Conservation (phyloP, 257 asterid species). For the Solanum rostratum region DNA sequence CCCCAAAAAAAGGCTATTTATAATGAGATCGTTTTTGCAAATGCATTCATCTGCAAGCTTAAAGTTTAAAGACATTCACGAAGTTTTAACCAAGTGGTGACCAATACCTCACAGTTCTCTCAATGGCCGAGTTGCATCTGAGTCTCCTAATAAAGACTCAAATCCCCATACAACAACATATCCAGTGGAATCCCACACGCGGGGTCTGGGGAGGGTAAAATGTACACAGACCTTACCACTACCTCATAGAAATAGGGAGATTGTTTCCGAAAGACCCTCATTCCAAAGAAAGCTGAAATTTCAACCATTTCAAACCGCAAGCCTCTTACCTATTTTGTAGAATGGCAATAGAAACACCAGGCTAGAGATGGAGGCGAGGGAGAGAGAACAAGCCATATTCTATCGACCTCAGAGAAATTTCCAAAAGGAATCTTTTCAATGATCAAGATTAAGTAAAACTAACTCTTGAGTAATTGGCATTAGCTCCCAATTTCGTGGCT, state of each 20-base stretch:
- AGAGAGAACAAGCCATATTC: neutral
- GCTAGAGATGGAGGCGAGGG: neutral
- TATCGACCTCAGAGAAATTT: neutral
- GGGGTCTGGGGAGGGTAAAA: too few species aligned
- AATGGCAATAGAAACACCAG: neutral
- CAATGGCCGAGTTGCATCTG: neutral
- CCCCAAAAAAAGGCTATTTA: neutral
- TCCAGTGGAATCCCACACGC: too few species aligned
- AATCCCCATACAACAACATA: neutral
- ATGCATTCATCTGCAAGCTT: neutral
- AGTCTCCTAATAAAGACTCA: neutral
- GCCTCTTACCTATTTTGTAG: neutral
- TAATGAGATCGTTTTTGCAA: neutral
- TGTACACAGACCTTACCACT: too few species aligned
- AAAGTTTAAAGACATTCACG: neutral
- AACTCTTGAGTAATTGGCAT: neutral
- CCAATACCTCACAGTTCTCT: neutral
- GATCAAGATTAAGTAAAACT: neutral
- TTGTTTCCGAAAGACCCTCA: too few species aligned
- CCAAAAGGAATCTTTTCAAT: neutral
- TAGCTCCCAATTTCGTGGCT: neutral
- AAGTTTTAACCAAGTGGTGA: neutral
- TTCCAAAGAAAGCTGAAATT: neutral
- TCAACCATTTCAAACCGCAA: neutral
- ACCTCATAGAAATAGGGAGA: too few species aligned